Evolutionary conservation across 306 rosid species (phyloP).

Genomic region (Lupinus albus): DNA sequence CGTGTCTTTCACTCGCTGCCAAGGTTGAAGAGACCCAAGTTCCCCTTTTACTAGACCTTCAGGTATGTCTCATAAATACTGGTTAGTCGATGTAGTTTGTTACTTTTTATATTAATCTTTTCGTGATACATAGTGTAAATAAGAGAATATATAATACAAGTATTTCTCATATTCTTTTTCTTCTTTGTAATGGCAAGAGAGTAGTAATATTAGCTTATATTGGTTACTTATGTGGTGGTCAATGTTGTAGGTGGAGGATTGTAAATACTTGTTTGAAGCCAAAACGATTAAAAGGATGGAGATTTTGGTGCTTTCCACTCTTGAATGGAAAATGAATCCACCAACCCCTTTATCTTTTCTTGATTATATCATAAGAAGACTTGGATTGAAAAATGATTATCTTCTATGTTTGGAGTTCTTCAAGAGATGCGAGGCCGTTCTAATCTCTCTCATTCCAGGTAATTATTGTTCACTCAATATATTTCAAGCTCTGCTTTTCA

Average conservation of each 20-base stretch:
- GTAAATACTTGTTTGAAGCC: slow-evolving; percentile 67
- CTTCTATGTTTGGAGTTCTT: slow-evolving; percentile 68
- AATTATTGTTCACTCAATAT: neutral
- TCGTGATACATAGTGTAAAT: too few species aligned
- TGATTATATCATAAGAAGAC: slow-evolving; percentile 68
- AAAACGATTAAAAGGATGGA: slow-evolving; percentile 81
- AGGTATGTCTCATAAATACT: slow-evolving; percentile 57
- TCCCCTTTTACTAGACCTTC: slow-evolving; percentile 75
- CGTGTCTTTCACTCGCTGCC: slow-evolving; percentile 88
- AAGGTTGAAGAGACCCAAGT: slow-evolving; percentile 88
- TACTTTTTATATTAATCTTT: too few species aligned
- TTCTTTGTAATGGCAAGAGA: too few species aligned
- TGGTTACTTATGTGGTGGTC: neutral
- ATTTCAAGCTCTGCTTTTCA: neutral
- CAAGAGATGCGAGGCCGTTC: slow-evolving; percentile 55
- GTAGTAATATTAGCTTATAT: too few species aligned
- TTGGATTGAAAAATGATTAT: slow-evolving; percentile 63
- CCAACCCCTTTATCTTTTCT: slow-evolving; percentile 77
- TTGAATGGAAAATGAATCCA: slow-evolving; percentile 88
- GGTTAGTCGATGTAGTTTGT: too few species aligned
- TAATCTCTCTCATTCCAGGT: slow-evolving; percentile 70
- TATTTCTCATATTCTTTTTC: slow-evolving; percentile 31
- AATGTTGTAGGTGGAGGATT: slow-evolving; percentile 64
- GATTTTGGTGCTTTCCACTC: slow-evolving; percentile 84
- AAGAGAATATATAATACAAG: too few species aligned